Percentiles rank a stretch among this genome's conserved stretches.
phyloP scores from a whole-genome alignment of 164 flowering plant species.

The Brasenia schreberi region DNA sequence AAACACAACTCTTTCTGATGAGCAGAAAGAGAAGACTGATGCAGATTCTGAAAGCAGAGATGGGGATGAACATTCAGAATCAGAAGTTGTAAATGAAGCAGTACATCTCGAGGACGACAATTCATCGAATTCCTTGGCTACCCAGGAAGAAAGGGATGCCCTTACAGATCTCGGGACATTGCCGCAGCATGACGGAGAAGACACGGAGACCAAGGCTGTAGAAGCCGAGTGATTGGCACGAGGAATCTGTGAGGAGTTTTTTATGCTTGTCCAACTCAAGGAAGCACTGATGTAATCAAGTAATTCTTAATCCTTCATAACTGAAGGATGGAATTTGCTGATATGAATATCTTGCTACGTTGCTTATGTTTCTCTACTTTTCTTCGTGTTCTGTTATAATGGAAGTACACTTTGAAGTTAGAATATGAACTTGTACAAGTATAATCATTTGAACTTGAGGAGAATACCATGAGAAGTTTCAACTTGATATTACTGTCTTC shows the following conservation, averaged over 20 bases:
- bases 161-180: conserved; percentile 43
- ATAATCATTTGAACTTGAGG: too few species aligned
- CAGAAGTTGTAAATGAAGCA: background rate
- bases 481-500: too few species aligned
- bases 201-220: conserved; percentile 18
- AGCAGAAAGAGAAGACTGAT: background rate
- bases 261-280: background rate
- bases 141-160: conserved; percentile 46
- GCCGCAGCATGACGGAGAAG: conserved; percentile 27
- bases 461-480: too few species aligned
- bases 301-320: background rate
- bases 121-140: conserved; percentile 7
- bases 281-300: background rate
- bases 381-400: background rate
- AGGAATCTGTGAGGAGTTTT: background rate
- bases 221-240: conserved; percentile 29
- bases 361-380: background rate
- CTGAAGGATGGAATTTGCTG: background rate
- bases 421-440: too few species aligned
- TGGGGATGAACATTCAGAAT: background rate
- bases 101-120: background rate
- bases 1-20: background rate
- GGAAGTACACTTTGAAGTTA: too few species aligned
- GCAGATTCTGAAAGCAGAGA: background rate
- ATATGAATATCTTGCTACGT: background rate